A percentile compares a stretch with the other conserved stretches of the same genome.
These are phyloP conservation scores for Tephrocybe rancida DNA, from an alignment of 768 basidiomycete genomes.

Conservation along the genomic window DNA sequence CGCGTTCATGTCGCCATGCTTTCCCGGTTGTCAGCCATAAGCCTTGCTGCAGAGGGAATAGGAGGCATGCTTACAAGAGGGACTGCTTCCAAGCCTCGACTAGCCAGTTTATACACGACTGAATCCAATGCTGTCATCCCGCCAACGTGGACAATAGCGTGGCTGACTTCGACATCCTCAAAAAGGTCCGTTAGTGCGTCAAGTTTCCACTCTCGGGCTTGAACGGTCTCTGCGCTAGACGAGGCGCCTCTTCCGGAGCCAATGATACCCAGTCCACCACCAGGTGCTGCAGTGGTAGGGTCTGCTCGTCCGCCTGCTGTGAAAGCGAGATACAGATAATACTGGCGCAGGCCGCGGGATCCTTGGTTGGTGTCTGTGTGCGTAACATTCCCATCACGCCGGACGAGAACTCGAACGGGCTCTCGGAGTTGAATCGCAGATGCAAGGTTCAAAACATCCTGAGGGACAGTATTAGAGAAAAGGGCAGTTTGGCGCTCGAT, in stretches of 20 bases:
- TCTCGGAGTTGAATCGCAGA: slow-evolving; percentile 92
- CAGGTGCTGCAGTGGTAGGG: slow-evolving; percentile 41
- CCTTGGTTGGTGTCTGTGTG: slow-evolving; percentile 66
- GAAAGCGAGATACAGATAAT: slow-evolving; percentile 95
- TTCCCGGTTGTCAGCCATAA: slow-evolving; percentile 14
- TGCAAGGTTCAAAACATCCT: slow-evolving; percentile 96
- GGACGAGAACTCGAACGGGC: slow-evolving; percentile 96
- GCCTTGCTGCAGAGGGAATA: slow-evolving; percentile 6
- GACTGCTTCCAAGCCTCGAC: slow-evolving; percentile 83
- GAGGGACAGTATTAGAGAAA: slow-evolving; percentile 98
- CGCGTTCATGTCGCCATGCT: slow-evolving; percentile 95
- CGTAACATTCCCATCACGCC: slow-evolving; percentile 84
- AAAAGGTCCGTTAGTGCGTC: slow-evolving; percentile 90
- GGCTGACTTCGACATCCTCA: slow-evolving; percentile 80
- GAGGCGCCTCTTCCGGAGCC: slow-evolving; percentile 82
- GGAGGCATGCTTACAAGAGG: slow-evolving; percentile 66
- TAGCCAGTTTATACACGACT: slow-evolving; percentile 88
- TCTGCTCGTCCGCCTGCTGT: slow-evolving; percentile 82
- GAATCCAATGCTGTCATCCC: slow-evolving; percentile 86
- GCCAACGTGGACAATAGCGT: slow-evolving; percentile 87
- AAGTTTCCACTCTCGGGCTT: slow-evolving; percentile 93
- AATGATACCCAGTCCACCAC: slow-evolving; percentile 83
- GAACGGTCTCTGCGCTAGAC: slow-evolving; percentile 78
- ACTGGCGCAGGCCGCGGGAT: slow-evolving; percentile 88
- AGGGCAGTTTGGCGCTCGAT: slow-evolving; percentile 89